Evolutionary conservation across 1,139 yeast species (phyloP).

Genomic region (Lodderomyces elongisporus): DNA sequence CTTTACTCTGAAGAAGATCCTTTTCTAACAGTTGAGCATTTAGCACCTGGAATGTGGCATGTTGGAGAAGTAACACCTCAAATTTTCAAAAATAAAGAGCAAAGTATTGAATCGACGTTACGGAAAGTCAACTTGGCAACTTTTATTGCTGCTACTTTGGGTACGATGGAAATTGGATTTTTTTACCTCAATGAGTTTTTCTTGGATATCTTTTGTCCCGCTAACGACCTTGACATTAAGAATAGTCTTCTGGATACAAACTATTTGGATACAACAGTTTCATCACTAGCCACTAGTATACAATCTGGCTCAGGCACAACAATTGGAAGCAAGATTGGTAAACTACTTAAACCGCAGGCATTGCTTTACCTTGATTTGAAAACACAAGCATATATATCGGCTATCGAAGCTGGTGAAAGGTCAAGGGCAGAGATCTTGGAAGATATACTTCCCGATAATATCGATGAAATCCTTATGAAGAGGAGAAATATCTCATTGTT

Average conservation of each 20-base stretch:
- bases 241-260: constrained; percentile 31
- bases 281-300: constrained; percentile 29
- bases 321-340: constrained; percentile 43
- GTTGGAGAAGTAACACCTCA: constrained; percentile 56
- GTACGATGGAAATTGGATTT: constrained; percentile 82
- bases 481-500: constrained; percentile 27
- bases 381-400: constrained; percentile 92
- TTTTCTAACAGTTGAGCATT: constrained; percentile 55
- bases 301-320: constrained; percentile 36
- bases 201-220: constrained; percentile 77
- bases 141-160: constrained; percentile 77
- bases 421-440: constrained; percentile 66
- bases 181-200: constrained; percentile 80
- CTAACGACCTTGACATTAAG: constrained; percentile 40
- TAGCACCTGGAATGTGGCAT: constrained; percentile 65
- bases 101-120: constrained; percentile 62
- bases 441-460: constrained; percentile 66
- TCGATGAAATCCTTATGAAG: constrained; percentile 41
- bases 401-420: constrained; percentile 68
- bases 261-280: constrained; percentile 4
- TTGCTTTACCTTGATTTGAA: constrained; percentile 76
- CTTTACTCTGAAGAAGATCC: constrained; percentile 66
- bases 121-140: constrained; percentile 86
- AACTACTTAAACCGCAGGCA: constrained; percentile 76
- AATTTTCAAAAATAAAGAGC: constrained; percentile 56